Base-by-base conservation (phyloP, 805 yeast genomes). In the Starmera caribaea region DNA sequence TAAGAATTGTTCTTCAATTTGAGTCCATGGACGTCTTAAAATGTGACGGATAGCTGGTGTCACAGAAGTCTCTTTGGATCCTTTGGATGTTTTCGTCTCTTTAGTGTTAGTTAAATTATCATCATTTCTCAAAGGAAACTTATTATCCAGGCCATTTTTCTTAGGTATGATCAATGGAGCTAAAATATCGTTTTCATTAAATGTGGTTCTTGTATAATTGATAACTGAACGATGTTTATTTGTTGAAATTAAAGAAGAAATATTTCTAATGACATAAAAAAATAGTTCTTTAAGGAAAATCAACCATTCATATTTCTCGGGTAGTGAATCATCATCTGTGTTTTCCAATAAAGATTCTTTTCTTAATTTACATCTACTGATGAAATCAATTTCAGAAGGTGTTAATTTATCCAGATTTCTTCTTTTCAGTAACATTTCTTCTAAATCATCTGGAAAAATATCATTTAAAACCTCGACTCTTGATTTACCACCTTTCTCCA, bases 1-100 rank as follows among this genome's bases (percentile, higher is more conserved):
- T 17, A 92, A 67, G 0, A 96, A 92, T 29, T 73, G 76, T 54
- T 92, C 97, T 58, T 92, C 98, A 30, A 80, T 89, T 42, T 76
- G 66, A 0, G 94, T 76, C 98, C 98, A 92, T 4, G 82, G 74
- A 38, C 92, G 64, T 45, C 95, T 63, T 37, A 68, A 52, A 5
- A 63, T 47, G 37, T 49, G 48, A 39, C 53, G 49, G 8, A 51
- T 33, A 24, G 39, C 37, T 26, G 34, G 38, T 17, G 48, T 7
- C 15, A 16, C 16, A 14, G 34, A 43, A 16, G 48, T 41, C 30
- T 46, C 48, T 31, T 46, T 42, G 8, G 41, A 30, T 28, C 48
- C 47, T 32, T 16, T 32, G 16, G 10, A 16, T 30, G 15, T 8
- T 16, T n/a, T 32, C 16, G 21, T 8, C 7, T 31, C 21, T 21